Percentiles rank a stretch among this genome's conserved stretches.
These are phyloP conservation scores for Suillus alpinus DNA, from an alignment of 768 basidiomycete genomes.

Conservation along the genomic window DNA sequence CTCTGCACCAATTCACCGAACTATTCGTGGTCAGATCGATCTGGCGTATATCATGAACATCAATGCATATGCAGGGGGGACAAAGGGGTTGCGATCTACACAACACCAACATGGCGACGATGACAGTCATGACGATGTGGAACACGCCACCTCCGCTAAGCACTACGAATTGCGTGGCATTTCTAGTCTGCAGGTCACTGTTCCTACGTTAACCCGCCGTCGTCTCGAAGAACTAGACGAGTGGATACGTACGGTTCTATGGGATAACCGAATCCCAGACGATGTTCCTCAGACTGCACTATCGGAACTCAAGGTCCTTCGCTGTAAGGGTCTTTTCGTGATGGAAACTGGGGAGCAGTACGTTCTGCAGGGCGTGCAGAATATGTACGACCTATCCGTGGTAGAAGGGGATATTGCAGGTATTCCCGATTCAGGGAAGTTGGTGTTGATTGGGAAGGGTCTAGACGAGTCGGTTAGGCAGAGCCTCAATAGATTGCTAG, in stretches of 20 bases:
- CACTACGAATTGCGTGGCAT: constrained; percentile 83
- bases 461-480: constrained; percentile 52
- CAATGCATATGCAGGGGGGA: constrained; percentile 66
- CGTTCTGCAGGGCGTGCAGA: constrained; percentile 90
- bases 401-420: constrained; percentile 42
- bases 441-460: constrained; percentile 87
- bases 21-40: constrained; percentile 70
- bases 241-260: constrained; percentile 80
- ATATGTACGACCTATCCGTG: constrained; percentile 75
- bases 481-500: constrained; percentile 42
- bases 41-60: constrained; percentile 76
- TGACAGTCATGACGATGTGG: constrained; percentile 27
- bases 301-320: constrained; percentile 56
- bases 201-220: constrained; percentile 53
- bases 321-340: constrained; percentile 84
- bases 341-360: constrained; percentile 53
- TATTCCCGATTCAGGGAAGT: constrained; percentile 65
- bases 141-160: constrained; percentile 30
- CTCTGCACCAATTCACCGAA: constrained; percentile 68
- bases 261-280: constrained; percentile 64
- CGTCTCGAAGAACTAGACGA: constrained; percentile 61
- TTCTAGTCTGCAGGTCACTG: constrained; percentile 69
- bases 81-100: constrained; percentile 21
- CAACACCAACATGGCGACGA: constrained; percentile 31
- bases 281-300: constrained; percentile 9